A percentile compares a stretch with the other conserved stretches of the same genome.
Conservation (phyloP, 1,284 basidiomycete species). For the Trametes polyzona region DNA sequence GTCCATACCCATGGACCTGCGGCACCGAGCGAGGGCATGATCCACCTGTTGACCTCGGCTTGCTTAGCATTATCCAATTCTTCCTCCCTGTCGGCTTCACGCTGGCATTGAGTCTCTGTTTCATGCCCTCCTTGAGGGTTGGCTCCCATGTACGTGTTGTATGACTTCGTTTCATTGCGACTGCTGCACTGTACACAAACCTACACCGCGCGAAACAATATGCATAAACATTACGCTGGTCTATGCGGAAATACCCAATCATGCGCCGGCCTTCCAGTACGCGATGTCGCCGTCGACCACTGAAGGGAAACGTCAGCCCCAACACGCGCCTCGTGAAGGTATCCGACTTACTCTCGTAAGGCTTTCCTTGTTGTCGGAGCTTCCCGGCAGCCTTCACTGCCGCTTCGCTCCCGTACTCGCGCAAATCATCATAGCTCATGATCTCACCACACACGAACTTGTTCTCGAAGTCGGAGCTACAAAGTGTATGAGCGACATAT, state of each 20-base stretch:
- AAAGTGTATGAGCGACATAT: not conserved
- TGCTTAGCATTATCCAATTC: not conserved
- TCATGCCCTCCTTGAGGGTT: not conserved
- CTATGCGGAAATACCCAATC: slow-evolving; percentile 2
- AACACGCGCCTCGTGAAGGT: not conserved
- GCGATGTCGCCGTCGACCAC: slow-evolving; percentile 86
- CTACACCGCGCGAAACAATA: slow-evolving; percentile 18
- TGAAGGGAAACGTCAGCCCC: slow-evolving; percentile 31
- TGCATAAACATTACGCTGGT: slow-evolving; percentile 4
- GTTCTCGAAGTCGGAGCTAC: slow-evolving; percentile 91
- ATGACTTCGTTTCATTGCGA: slow-evolving; percentile 3
- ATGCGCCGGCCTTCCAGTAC: slow-evolving; percentile 76
- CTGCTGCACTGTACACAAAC: slow-evolving; percentile 24
- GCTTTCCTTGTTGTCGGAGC: slow-evolving; percentile 95
- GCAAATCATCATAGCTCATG: slow-evolving; percentile 91
- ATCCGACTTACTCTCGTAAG: slow-evolving; percentile 80
- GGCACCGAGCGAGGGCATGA: not conserved
- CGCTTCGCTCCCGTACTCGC: slow-evolving; percentile 89
- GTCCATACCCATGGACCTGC: not conserved
- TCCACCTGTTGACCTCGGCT: not conserved
- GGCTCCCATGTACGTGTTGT: not conserved
- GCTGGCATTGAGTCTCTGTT: not conserved
- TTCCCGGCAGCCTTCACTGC: slow-evolving; percentile 97
- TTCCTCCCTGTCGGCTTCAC: not conserved
- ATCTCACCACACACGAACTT: slow-evolving; percentile 99